These are phyloP conservation scores for Pleurotus citrinopileatus DNA, from an alignment of 768 basidiomycete genomes.

Conservation along the genomic window DNA sequence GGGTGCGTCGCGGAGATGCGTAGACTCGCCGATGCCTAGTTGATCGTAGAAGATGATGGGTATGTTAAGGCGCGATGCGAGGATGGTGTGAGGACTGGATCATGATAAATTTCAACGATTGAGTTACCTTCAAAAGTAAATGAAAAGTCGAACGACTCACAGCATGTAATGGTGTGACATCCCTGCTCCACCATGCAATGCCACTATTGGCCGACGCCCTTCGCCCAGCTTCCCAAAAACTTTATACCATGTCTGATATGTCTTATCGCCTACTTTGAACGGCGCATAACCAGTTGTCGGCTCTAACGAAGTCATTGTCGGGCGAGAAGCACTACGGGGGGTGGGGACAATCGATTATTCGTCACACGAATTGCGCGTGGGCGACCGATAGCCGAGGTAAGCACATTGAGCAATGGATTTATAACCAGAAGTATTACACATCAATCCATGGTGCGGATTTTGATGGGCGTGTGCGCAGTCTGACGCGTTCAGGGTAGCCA, in stretches of 20 bases:
- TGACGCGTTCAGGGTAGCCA: too few relatives aligned
- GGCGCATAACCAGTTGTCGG: background rate
- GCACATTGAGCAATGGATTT: too few relatives aligned
- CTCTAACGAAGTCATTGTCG: too few relatives aligned
- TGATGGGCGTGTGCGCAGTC: too few relatives aligned
- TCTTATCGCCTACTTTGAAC: background rate
- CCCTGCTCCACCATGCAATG: conserved; percentile 56
- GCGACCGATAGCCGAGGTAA: too few relatives aligned
- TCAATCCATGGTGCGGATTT: too few relatives aligned
- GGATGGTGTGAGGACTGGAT: conserved; percentile 29
- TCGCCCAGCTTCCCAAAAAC: background rate
- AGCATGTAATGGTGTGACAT: conserved; percentile 38
- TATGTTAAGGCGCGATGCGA: background rate
- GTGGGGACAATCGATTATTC: too few relatives aligned
- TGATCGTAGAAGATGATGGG: conserved; percentile 59
- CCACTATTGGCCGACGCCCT: conserved; percentile 38
- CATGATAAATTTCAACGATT: conserved; percentile 32
- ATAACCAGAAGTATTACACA: too few relatives aligned
- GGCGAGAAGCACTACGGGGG: too few relatives aligned
- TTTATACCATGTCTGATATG: background rate
- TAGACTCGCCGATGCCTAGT: conserved; percentile 51
- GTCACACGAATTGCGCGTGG: too few relatives aligned
- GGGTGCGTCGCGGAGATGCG: conserved; percentile 48
- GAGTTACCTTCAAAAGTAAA: too few relatives aligned
- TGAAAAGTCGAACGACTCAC: background rate